Conservation (phyloP, 768 basidiomycete species). For the Cytidiella melzeri region DNA sequence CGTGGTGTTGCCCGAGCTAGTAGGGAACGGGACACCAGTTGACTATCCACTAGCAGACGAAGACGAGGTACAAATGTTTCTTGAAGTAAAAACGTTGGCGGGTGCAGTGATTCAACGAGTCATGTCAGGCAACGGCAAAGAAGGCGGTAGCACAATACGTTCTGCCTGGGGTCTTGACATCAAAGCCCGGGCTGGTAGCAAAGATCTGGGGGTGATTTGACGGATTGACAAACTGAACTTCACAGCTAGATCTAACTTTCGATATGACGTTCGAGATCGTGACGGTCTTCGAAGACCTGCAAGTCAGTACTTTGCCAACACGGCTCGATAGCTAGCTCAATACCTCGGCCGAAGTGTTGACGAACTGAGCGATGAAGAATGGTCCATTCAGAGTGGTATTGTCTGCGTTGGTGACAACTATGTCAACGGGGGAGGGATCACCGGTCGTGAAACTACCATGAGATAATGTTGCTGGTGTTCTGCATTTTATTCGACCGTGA, state of each 20-base stretch:
- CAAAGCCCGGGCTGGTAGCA: slow-evolving; percentile 28
- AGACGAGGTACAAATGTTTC: slow-evolving; percentile 11
- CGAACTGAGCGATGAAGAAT: slow-evolving; percentile 30
- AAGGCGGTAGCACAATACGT: slow-evolving; percentile 13
- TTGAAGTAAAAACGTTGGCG: slow-evolving; percentile 6
- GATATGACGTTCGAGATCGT: slow-evolving; percentile 32
- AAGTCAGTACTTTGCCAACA: too few species aligned
- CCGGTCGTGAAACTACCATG: slow-evolving; percentile 27
- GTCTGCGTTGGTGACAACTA: slow-evolving; percentile 28
- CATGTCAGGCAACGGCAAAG: background rate
- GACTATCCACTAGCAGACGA: too few species aligned
- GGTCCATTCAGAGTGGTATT: slow-evolving; percentile 29
- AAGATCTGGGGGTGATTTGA: slow-evolving; percentile 26
- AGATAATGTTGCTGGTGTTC: slow-evolving; percentile 28
- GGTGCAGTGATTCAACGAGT: slow-evolving; percentile 16
- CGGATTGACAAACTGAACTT: slow-evolving; percentile 31
- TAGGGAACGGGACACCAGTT: background rate
- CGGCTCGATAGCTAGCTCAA: too few species aligned
- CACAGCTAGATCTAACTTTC: slow-evolving; percentile 22
- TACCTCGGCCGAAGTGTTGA: slow-evolving; percentile 25
- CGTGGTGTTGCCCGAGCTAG: background rate
- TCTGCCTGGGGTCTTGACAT: slow-evolving; percentile 34
- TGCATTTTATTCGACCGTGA: slow-evolving; percentile 25
- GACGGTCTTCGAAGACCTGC: too few species aligned
- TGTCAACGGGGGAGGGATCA: slow-evolving; percentile 29